phyloP scores from a whole-genome alignment of 2,329 filamentous ascomycete species.

The Zasmidium angulare region DNA sequence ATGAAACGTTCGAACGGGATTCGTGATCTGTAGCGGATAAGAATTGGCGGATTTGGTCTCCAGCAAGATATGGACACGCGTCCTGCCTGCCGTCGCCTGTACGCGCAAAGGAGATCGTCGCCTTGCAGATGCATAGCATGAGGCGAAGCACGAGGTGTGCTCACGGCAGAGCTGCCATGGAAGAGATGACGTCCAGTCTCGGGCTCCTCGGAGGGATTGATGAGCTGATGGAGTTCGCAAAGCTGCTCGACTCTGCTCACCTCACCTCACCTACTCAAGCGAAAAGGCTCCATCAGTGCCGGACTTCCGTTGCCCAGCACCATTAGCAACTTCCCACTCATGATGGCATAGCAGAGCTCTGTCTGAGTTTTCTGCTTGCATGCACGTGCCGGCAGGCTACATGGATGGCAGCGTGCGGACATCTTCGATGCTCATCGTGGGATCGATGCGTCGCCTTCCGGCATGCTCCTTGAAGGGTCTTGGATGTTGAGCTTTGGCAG shows the following conservation, averaged over 20 bases:
- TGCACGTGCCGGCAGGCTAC: too few species aligned
- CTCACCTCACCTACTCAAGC: not conserved
- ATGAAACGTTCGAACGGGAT: not conserved
- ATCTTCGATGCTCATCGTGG: not conserved
- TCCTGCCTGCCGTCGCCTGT: too few species aligned
- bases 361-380: too few species aligned
- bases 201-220: not conserved
- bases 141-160: not conserved
- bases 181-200: not conserved
- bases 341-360: too few species aligned
- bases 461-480: not conserved
- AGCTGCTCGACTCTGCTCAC: too few species aligned
- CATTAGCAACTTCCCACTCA: too few species aligned
- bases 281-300: too few species aligned
- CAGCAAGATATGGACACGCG: too few species aligned
- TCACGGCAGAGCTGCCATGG: not conserved
- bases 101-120: not conserved
- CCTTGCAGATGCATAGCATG: not conserved
- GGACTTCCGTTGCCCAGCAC: not conserved
- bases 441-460: not conserved
- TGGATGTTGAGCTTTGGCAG: not conserved
- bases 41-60: too few species aligned
- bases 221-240: too few species aligned
- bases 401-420: too few species aligned
- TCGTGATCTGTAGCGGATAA: too few species aligned